Base-by-base conservation (phyloP, 2,329 filamentous ascomycete species). In the Bipolaris gigantea region DNA sequence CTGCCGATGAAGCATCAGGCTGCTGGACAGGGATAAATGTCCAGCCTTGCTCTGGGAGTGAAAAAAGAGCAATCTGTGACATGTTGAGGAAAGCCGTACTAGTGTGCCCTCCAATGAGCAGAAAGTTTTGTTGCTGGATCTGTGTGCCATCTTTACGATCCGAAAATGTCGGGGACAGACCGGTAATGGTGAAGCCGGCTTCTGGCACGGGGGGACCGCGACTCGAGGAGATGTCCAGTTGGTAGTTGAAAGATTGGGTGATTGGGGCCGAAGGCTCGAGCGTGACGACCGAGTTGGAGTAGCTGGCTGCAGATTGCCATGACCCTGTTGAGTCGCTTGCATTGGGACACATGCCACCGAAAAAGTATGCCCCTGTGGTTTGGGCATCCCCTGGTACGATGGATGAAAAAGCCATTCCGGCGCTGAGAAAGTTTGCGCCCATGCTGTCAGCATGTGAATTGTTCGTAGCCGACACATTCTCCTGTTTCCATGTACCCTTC, bases 71-170 rank as follows among this genome's bases (percentile, higher is more conserved):
- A 1, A 93, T 85, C 39, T 91, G 90, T 52, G 90, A 95, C 88
- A 96, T 97, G 72, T 97, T 96, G 76, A 97, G 87, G 70, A 96
- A 97, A 0, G 92, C 92, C 15, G 79, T 75, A 62, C 85, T 80
- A 0, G 92, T 96, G 70, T 97, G 92, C 0, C 93, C 93, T 36
- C 92, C 93, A 15, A 97, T 77, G 19, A 97, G 76, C 11, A 96
- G 84, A 61, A 90, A 93, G 63, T 87, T 87, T 58, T 88, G 86
- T 69, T 92, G 85, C 68, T 92, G 88, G 4, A 85, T 88, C 36
- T 87, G 78, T 2, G 80, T 79, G 3, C 84, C 86, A 15, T 75
- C 76, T 7, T 84, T 86, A 4, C 81, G 81, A 67, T 89, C 89
- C 18, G 87, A 86, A 61, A 85, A 86, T 1, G 89, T 88, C 0